These are phyloP conservation scores for Mortierella sp. DNA, from an alignment of 371 early-diverging fungal species.

Conservation along the genomic window DNA sequence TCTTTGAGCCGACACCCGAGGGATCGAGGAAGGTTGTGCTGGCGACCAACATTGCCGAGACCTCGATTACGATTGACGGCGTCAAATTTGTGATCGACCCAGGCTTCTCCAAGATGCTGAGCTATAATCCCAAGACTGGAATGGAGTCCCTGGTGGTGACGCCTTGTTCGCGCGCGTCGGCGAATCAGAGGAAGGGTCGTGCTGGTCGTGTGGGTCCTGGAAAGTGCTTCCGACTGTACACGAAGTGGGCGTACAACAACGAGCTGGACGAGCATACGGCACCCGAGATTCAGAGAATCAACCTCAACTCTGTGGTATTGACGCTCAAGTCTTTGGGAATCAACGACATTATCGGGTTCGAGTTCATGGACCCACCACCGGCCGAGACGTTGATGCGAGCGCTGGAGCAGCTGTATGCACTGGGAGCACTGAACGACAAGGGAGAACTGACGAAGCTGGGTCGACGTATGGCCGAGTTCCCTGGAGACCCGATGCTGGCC, in stretches of 20 bases:
- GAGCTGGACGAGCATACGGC: conserved; percentile 94
- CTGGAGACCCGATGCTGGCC: conserved; percentile 96
- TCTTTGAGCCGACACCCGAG: conserved; percentile 96
- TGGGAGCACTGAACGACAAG: conserved; percentile 95
- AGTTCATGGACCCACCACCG: conserved; percentile 98
- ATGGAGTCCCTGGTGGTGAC: conserved; percentile 97
- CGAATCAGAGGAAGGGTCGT: conserved; percentile 98
- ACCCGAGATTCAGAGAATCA: conserved; percentile 97
- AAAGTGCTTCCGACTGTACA: conserved; percentile 98
- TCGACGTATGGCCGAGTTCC: conserved; percentile 98
- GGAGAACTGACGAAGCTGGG: conserved; percentile 97
- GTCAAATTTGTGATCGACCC: conserved; percentile 88
- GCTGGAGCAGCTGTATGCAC: conserved; percentile 93
- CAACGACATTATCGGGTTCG: conserved; percentile 96
- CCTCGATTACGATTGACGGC: conserved; percentile 98
- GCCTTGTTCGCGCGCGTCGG: conserved; percentile 95
- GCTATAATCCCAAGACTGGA: conserved; percentile 93
- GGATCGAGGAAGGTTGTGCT: conserved; percentile 98
- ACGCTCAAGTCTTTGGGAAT: conserved; percentile 95
- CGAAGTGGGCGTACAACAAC: conserved; percentile 93
- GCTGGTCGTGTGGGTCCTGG: conserved; percentile 99
- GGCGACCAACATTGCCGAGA: conserved; percentile 99
- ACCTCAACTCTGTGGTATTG: conserved; percentile 92
- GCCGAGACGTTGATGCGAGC: conserved; percentile 94
- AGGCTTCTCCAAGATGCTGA: conserved; percentile 97